Conservation (phyloP, 371 early-diverging fungal genomes). For the Spiromyces aspiralis region DNA sequence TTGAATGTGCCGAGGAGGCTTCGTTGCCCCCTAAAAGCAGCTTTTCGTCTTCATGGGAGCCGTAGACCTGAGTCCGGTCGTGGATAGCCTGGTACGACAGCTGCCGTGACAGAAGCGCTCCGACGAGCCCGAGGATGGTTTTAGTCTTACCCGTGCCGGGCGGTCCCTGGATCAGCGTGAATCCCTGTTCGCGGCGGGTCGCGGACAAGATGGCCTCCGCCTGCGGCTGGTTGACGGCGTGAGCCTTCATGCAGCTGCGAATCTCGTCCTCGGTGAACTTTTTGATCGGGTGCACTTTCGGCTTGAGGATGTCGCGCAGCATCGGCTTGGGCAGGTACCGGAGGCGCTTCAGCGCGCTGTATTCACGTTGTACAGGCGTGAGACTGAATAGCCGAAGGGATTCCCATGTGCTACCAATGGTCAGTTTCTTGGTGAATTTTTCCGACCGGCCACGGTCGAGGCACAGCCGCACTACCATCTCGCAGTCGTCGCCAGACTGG, state of each 20-base stretch:
- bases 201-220: conserved; percentile 69
- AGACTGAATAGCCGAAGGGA: conserved; percentile 30
- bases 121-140: conserved; percentile 72
- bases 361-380: conserved; percentile 73
- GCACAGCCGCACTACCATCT: conserved; percentile 32
- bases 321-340: conserved; percentile 38
- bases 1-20: conserved; percentile 1
- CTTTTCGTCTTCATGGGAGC: conserved; percentile 14
- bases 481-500: conserved; percentile 18
- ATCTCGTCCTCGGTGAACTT: conserved; percentile 11
- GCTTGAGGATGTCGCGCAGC: conserved; percentile 43
- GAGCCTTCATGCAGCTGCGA: conserved; percentile 29
- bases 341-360: conserved; percentile 51
- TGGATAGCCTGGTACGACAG: not conserved
- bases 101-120: conserved; percentile 34
- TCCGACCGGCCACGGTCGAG: conserved; percentile 25
- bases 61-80: not conserved
- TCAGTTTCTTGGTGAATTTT: conserved; percentile 5
- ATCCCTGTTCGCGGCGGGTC: conserved; percentile 45
- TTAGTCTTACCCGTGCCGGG: conserved; percentile 89
- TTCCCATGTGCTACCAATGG: conserved; percentile 26
- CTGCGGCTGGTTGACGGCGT: conserved; percentile 75
- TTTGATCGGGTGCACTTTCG: conserved; percentile 12
- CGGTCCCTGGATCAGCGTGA: conserved; percentile 85
- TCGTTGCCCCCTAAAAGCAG: conserved; percentile 6